Conservation (phyloP, 352 stramenopile species). For the Phytophthora brassicae region DNA sequence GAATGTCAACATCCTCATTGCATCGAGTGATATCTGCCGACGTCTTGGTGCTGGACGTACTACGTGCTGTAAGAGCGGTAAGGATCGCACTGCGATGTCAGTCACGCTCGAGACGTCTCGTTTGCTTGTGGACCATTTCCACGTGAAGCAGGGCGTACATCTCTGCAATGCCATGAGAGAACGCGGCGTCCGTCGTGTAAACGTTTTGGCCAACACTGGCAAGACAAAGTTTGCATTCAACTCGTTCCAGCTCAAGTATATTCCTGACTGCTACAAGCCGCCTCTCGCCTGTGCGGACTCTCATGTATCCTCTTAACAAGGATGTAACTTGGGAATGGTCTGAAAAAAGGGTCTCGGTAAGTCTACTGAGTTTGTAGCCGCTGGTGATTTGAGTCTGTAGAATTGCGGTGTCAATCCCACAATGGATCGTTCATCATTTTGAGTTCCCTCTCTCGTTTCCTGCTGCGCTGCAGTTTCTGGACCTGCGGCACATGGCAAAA, state of each 20-base stretch:
- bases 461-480: constrained; percentile 74
- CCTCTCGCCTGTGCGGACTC: constrained; percentile 81
- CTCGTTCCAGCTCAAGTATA: constrained; percentile 96
- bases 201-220: constrained; percentile 85
- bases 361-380: constrained; percentile 12
- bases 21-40: constrained; percentile 88
- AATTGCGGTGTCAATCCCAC: constrained; percentile 46
- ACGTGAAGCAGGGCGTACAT: constrained; percentile 84
- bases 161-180: constrained; percentile 87
- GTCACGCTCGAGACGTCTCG: constrained; percentile 95
- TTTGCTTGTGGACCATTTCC: constrained; percentile 87
- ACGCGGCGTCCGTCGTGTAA: constrained; percentile 79
- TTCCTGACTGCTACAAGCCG: constrained; percentile 93
- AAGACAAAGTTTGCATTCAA: constrained; percentile 98
- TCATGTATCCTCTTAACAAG: constrained; percentile 65
- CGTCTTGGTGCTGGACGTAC: constrained; percentile 89
- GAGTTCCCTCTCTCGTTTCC: constrained; percentile 67
- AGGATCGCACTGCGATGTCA: constrained; percentile 98
- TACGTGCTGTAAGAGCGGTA: constrained; percentile 98
- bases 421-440: constrained; percentile 68
- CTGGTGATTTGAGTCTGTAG: constrained; percentile 25
- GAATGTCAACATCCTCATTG: constrained; percentile 85
- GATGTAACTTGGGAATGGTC: neutral
- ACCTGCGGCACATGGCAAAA: constrained; percentile 34
- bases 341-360: constrained; percentile 20